Conservation (phyloP, 768 basidiomycete species). For the Tremella mesenterica region DNA sequence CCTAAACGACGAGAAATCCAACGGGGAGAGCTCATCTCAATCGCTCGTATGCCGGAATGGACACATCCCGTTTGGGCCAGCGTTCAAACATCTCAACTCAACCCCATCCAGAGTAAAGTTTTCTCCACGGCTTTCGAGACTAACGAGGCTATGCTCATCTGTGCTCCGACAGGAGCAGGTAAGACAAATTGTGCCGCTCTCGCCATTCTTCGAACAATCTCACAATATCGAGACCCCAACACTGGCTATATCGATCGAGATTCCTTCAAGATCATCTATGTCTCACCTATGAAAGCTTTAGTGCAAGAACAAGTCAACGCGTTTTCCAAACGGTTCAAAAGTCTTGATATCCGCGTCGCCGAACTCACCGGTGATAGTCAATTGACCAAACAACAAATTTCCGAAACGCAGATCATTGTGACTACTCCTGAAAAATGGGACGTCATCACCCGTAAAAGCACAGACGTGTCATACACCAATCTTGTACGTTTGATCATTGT, state of each 20-base stretch:
- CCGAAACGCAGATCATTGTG: constrained; percentile 95
- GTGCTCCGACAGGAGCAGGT: constrained; percentile 96
- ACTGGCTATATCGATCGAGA: constrained; percentile 75
- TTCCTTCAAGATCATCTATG: constrained; percentile 91
- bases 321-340: constrained; percentile 65
- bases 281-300: constrained; percentile 98
- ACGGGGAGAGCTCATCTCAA: constrained; percentile 55
- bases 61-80: constrained; percentile 69
- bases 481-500: constrained; percentile 93
- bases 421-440: constrained; percentile 99
- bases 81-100: constrained; percentile 61
- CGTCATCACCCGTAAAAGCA: constrained; percentile 95
- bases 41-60: constrained; percentile 73
- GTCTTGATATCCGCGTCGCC: constrained; percentile 72
- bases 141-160: constrained; percentile 87
- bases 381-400: constrained; percentile 94
- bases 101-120: constrained; percentile 85
- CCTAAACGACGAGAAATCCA: constrained; percentile 65
- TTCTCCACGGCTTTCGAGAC: constrained; percentile 81
- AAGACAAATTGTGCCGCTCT: constrained; percentile 99
- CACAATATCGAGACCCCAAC: constrained; percentile 73
- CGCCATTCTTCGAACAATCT: constrained; percentile 80
- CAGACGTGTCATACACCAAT: constrained; percentile 93
- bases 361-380: constrained; percentile 96
- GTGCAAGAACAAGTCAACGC: constrained; percentile 99